phyloP scores from a whole-genome alignment of 495 filamentous ascomycete genomes.

The Parathielavia hyrcaniae region DNA sequence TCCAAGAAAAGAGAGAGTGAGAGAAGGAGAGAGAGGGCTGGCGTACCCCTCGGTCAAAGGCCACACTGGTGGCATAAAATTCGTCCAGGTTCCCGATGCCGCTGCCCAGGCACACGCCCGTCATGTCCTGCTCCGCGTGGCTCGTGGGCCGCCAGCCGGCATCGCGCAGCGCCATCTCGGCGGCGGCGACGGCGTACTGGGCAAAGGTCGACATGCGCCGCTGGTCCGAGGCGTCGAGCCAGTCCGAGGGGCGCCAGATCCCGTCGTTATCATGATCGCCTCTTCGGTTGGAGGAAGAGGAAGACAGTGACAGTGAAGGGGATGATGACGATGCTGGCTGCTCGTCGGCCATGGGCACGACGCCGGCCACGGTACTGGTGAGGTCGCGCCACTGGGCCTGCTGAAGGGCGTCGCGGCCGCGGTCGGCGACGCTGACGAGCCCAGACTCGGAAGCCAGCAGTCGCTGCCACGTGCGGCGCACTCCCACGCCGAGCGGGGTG shows the following conservation, averaged over 20 bases:
- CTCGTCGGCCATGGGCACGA: conserved; percentile 53
- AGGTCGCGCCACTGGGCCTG: conserved; percentile 55
- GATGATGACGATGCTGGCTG: neutral
- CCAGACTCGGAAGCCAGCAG: conserved; percentile 75
- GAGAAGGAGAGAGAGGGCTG: conserved; percentile 26
- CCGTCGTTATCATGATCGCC: conserved; percentile 21
- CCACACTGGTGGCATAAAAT: conserved; percentile 72
- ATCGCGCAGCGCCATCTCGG: conserved; percentile 80
- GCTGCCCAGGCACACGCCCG: conserved; percentile 90
- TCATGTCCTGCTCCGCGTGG: conserved; percentile 58
- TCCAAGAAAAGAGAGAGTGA: neutral
- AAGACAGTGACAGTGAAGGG: neutral
- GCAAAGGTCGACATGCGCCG: conserved; percentile 86
- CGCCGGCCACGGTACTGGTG: conserved; percentile 75
- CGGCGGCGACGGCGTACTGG: conserved; percentile 83
- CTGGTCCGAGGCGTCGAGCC: conserved; percentile 63
- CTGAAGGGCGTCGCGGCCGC: conserved; percentile 35
- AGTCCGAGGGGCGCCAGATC: conserved; percentile 70
- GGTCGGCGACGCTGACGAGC: conserved; percentile 60
- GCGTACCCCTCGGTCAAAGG: conserved; percentile 63
- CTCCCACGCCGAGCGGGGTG: conserved; percentile 81
- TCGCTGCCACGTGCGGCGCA: conserved; percentile 70
- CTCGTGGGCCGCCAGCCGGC: conserved; percentile 67
- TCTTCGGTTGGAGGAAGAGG: neutral
- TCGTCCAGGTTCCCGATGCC: conserved; percentile 93